Evolutionary conservation across 2,329 filamentous ascomycete genomes (phyloP).

Genomic region (Penicillium janthinellum): DNA sequence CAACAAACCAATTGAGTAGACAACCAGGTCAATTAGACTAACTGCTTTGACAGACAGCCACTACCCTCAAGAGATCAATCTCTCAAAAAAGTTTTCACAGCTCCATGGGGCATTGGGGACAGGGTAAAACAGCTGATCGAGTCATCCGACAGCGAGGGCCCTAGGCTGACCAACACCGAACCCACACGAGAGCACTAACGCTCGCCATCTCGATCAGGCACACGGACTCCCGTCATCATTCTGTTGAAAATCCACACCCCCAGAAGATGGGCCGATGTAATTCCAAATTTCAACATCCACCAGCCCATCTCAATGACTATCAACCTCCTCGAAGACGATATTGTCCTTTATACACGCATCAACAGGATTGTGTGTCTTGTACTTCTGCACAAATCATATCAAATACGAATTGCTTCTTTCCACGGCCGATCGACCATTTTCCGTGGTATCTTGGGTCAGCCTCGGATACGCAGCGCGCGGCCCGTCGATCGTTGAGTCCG

Average conservation of each 20-base stretch:
- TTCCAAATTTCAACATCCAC: not conserved
- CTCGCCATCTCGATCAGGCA: constrained; percentile 1
- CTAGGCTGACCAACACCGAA: not conserved
- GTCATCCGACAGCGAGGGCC: not conserved
- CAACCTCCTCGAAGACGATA: no score
- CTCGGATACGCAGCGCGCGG: constrained; percentile 6
- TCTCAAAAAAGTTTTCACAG: not conserved
- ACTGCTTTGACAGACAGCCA: no score
- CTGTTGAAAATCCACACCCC: not conserved
- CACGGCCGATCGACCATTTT: not conserved
- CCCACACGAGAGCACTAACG: not conserved
- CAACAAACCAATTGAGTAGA: not conserved
- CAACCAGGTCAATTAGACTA: no score
- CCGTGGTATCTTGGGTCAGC: constrained; percentile 5
- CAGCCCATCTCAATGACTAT: no score
- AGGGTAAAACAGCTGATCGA: not conserved
- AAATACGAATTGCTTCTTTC: not conserved
- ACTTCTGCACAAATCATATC: not conserved
- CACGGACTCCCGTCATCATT: not conserved
- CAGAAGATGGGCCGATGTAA: not conserved
- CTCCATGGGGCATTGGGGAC: not conserved
- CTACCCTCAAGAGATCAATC: not conserved
- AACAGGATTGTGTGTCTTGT: not conserved
- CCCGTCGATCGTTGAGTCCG: constrained; percentile 8
- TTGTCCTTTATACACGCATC: no score